Evolutionary conservation across 805 yeast species (phyloP).

Genomic region (Phaffomyces antillensis): DNA sequence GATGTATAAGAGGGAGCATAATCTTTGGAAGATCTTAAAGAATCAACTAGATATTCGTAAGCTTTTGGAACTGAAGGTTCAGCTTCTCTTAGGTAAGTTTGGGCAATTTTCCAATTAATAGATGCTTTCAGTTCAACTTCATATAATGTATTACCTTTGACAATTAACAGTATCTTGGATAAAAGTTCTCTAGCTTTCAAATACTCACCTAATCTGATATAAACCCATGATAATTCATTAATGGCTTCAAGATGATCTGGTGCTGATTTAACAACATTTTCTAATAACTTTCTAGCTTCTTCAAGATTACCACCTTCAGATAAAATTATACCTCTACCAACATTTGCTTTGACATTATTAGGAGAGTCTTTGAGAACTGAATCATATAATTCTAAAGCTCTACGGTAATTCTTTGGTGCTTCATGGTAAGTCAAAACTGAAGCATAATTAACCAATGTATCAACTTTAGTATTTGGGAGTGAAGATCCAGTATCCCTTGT

Average conservation of each 20-base stretch:
- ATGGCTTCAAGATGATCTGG: constrained; percentile 55
- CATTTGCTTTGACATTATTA: constrained; percentile 49
- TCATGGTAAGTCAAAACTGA: constrained; percentile 76
- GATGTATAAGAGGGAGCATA: constrained; percentile 78
- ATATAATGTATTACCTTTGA: constrained; percentile 44
- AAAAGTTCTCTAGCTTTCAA: constrained; percentile 47
- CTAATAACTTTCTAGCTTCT: constrained; percentile 48
- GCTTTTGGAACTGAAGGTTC: constrained; percentile 35
- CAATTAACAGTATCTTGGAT: constrained; percentile 24
- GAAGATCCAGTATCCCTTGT: constrained; percentile 39
- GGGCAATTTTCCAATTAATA: constrained; percentile 68
- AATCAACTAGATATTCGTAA: constrained; percentile 48
- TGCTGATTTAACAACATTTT: constrained; percentile 37
- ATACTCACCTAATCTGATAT: constrained; percentile 44
- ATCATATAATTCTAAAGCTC: constrained; percentile 69
- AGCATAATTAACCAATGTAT: constrained; percentile 61
- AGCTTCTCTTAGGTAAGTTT: constrained; percentile 38
- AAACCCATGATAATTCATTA: constrained; percentile 75
- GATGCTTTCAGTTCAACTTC: constrained; percentile 52
- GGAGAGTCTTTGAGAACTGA: constrained; percentile 42
- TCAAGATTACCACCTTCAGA: constrained; percentile 55
- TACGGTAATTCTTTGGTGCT: constrained; percentile 79
- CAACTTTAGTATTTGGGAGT: constrained; percentile 46
- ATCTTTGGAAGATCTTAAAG: constrained; percentile 56
- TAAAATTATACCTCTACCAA: constrained; percentile 77